Base-by-base conservation (phyloP, 495 filamentous ascomycete species). In the Polyplosphaeria fusca region DNA sequence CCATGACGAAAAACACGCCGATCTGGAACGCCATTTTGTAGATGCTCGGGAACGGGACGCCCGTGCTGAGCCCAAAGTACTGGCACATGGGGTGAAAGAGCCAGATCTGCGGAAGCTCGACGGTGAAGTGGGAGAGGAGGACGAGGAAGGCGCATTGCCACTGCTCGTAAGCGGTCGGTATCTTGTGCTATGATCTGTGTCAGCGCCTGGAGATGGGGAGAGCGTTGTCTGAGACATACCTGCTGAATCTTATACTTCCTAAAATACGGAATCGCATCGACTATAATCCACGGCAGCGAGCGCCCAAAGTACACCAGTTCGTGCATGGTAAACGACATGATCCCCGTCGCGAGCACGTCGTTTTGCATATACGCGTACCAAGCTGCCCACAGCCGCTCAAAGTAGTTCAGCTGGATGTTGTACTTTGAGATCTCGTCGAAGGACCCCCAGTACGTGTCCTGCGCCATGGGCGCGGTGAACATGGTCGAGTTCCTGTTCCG, bases 301-400 rank as follows among this genome's bases (percentile, higher is more conserved):
- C 92, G 80, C 50, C 92, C 93, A 67, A 97, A 97, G 77, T 97
- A 97, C 54, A 97, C 82, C 19, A 84, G 20, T 71, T 97, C 92
- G 73, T 97, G 92, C 86, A 96, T 92, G 52, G 86, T 69, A 72
- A 97, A 97, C 44, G 89, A 95, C 87, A 96, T 86, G 75, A 97
- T 91, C 32, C 91, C 92, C 13, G 92, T 97, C 45, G 92, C 92
- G 30, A 97, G 84, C 42, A 86, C 84, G 78, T 97, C 92, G 66
- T 97, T 96, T 66, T 91, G 88, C 89, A 97, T 95, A 82, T 86
- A 97, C n/a, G 91, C 82, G 70, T 97, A 97, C 92, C 92, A 88
- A 68, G 92, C 89, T 22, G 88, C 87, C 92, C 92, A 97, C 47
- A 94, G 72, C 46, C 83, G 79, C 76, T 97, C 92, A 63, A 83